Conservation (phyloP, 2,329 filamentous ascomycete species). For the Sporothrix brunneoviolacea region DNA sequence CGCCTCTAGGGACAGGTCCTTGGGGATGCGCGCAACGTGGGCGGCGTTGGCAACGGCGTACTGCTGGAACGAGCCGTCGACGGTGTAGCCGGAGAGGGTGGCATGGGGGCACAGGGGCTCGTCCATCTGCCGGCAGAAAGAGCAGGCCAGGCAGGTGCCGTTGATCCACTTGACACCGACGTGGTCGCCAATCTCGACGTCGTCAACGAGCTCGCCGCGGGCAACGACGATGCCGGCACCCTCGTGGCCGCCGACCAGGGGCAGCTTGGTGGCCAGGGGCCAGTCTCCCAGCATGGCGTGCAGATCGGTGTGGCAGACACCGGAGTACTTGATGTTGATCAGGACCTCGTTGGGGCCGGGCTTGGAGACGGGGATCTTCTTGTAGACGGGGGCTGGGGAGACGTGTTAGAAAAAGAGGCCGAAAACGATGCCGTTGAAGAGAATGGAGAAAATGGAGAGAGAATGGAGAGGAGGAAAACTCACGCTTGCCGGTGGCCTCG, state of each 20-base stretch:
- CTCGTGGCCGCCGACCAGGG: conserved; percentile 53
- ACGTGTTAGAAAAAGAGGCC: neutral
- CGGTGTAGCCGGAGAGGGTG: conserved; percentile 79
- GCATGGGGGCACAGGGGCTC: conserved; percentile 76
- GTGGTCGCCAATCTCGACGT: conserved; percentile 75
- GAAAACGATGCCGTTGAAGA: too few species aligned
- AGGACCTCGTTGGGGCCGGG: conserved; percentile 32
- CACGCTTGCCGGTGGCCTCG: conserved; percentile 69
- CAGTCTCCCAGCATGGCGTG: conserved; percentile 23
- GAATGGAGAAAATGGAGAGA: too few species aligned
- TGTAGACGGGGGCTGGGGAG: conserved; percentile 52
- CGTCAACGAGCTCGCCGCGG: conserved; percentile 67
- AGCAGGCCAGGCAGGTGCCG: conserved; percentile 74
- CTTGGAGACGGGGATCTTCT: conserved; percentile 69
- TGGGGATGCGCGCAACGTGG: conserved; percentile 75
- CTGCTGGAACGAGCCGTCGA: conserved; percentile 90
- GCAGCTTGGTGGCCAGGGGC: conserved; percentile 24
- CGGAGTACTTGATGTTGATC: conserved; percentile 28
- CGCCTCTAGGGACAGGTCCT: conserved; percentile 67
- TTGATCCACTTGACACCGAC: conserved; percentile 94
- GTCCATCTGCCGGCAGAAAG: conserved; percentile 73
- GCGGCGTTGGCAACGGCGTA: conserved; percentile 83
- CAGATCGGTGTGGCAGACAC: conserved; percentile 27
- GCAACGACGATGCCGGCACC: conserved; percentile 79
- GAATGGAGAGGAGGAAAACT: conserved; percentile 26